Conservation (phyloP, 257 asterid species). For the Scutellaria baicalensis region DNA sequence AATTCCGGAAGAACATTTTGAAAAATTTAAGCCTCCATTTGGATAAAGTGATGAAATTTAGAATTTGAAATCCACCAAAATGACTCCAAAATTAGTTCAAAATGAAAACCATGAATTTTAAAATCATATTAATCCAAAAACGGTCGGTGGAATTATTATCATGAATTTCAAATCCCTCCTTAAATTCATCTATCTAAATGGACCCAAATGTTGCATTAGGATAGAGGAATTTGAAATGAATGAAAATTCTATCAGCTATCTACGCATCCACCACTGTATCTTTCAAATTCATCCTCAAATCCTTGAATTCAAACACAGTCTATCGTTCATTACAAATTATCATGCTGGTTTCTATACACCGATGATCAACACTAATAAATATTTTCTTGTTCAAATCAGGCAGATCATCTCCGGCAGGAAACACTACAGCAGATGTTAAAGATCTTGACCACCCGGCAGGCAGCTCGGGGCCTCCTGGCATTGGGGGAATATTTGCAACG, state of each 20-base stretch:
- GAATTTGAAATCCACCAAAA: too few species aligned
- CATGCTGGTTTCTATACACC: not conserved
- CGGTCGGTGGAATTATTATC: too few species aligned
- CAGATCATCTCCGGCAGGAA: slow-evolving; percentile 53
- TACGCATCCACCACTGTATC: too few species aligned
- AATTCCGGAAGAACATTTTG: not conserved
- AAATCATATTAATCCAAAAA: too few species aligned
- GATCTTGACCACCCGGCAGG: slow-evolving; percentile 36
- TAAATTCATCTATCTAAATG: too few species aligned
- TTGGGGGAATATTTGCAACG: slow-evolving; percentile 52
- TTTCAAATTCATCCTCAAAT: not conserved
- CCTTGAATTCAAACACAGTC: not conserved
- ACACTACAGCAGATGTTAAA: slow-evolving; percentile 43
- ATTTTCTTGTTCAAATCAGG: slow-evolving; percentile 26
- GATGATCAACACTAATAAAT: not conserved
- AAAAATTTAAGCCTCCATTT: not conserved
- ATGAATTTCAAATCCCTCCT: too few species aligned
- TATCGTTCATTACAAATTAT: not conserved
- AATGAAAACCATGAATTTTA: too few species aligned
- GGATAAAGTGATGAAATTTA: too few species aligned
- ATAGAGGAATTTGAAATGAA: not conserved
- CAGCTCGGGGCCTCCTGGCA: slow-evolving; percentile 52
- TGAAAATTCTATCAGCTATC: too few species aligned
- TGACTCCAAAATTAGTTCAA: too few species aligned
- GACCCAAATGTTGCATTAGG: not conserved